phyloP scores from a whole-genome alignment of 345 rosid genomes.

The Brassica rapa region DNA sequence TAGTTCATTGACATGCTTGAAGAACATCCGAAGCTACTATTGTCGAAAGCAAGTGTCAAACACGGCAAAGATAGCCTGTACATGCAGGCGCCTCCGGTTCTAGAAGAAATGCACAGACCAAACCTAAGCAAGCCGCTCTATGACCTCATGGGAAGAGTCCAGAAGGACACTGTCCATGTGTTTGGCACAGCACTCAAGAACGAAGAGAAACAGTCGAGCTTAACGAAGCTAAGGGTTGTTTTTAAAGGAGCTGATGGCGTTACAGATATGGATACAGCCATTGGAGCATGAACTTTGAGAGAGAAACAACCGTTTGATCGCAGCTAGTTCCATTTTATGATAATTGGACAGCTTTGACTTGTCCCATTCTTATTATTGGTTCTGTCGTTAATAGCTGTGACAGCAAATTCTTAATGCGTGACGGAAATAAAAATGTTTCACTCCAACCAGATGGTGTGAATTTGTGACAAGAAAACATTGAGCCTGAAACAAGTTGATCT shows the following conservation, averaged over 20 bases:
- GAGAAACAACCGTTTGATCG: not conserved
- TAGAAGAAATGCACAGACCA: constrained; percentile 83
- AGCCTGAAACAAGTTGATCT: constrained; percentile 9
- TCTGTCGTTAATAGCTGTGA: constrained; percentile 24
- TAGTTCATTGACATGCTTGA: constrained; percentile 83
- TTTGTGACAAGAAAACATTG: not conserved
- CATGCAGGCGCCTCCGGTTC: constrained; percentile 95
- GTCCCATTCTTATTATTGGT: constrained; percentile 22
- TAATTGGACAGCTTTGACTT: constrained; percentile 22
- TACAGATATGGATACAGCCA: constrained; percentile 79
- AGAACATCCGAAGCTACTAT: constrained; percentile 68
- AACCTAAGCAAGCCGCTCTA: constrained; percentile 62
- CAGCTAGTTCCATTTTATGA: constrained; percentile 18
- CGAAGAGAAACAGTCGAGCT: constrained; percentile 58
- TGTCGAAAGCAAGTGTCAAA: constrained; percentile 75
- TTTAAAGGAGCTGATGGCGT: constrained; percentile 77
- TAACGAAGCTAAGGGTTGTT: constrained; percentile 61
- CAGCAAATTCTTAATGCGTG: constrained; percentile 12
- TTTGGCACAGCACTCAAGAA: constrained; percentile 53
- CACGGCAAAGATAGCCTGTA: constrained; percentile 66
- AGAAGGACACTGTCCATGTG: constrained; percentile 59
- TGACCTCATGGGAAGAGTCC: constrained; percentile 73
- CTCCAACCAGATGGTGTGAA: constrained; percentile 19
- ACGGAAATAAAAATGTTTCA: not conserved
- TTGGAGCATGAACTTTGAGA: constrained; percentile 55